Evolutionary conservation across 2,329 filamentous ascomycete species (phyloP), one percentile per base, ranked within the genome.

Genomic region (Fusarium sp.): DNA sequence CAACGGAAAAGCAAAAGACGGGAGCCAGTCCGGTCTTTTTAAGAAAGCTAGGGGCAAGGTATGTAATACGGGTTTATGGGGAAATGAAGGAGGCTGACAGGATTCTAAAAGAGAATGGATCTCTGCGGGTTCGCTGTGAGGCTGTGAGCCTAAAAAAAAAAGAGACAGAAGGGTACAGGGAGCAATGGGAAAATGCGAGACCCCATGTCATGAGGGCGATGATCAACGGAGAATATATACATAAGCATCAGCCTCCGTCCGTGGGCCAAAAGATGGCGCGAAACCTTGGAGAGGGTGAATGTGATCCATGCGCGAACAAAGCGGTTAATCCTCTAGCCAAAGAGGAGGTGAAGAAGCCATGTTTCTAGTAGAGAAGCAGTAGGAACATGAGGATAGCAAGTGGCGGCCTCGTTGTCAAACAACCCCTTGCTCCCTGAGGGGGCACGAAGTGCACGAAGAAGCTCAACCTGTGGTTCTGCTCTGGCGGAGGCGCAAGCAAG

Each of bases 11-110:
- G 18, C 40, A 51, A 43, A 65, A 64, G 54, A 44, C 13, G 53
- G 66, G 61, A 69, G 15, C 66, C 65, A 55, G 66, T 69, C 66
- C 55, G 44, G 39, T 62, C 65, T 69, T 69, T 55, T 27, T 40
- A 15, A 34, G 23, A 44, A 53, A 43, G 31, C 31, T 48, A 23
- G 23, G 23, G 18, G 39, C 51, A 15, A 41, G 15, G 41, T 30
- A 31, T n/a, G 23, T 6, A 44, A 16, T 23, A 27, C 16, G 41
- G 39, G 39, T 16, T 7, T 16, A 12, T 11, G 6, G 30, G 50
- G 60, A 53, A 53, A 56, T 60, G 41, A 65, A 65, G 51, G 60
- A 65, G 65, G 54, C 65, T 65, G 64, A 59, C 48, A 51, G 27
- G 41, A 60, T 52, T 34, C 43, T 46, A 60, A 60, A 55, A 65